Base-by-base conservation (phyloP, 2,329 filamentous ascomycete genomes). In the Aspergillus texensis region DNA sequence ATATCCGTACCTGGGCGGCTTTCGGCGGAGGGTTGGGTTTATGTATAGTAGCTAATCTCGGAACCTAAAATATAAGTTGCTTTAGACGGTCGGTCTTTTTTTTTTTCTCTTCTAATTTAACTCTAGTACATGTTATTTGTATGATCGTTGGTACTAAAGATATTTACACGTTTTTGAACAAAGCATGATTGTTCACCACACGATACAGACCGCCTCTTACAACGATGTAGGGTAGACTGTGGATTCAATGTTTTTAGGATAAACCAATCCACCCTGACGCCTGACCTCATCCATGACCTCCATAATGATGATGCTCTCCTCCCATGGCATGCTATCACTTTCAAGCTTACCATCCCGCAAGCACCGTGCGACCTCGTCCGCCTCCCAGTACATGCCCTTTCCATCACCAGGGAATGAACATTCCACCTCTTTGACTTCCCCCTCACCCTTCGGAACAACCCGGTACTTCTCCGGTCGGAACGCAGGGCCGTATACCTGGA, bases 341-440 rank as follows among this genome's bases (percentile, higher is more conserved):
- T 96, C 89, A 72, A 89, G 85, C 79, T 88, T 88, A 26, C 92
- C 91, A 74, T 95, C 92, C 50, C 90, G 83, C 62, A 96, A 74
- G 68, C 90, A 92, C 53, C 89, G 84, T 32, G 89, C 91, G 67
- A 87, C 90, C 81, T 93, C 91, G 75, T 94, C 91, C 1, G 92
- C 92, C 77, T 94, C 91, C 90, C 90, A 94, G 80, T 92, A 95
- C 91, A 96, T 95, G 57, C 92, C 93, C 67, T 92, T 89, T 12
- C 92, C 92, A 69, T 82, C 79, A 16, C 82, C 85, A 32, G 87
- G 86, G 62, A 85, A 80, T 14, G 74, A 70, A 59, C 69, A 73
- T 52, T 78, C 75, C 69, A 79, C 73, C 46, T 80, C 74, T 55
- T 71, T 69, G 6, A 77, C 68, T 70, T 86, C 83, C 48, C 81